These are phyloP conservation scores for Combretum micranthum DNA, from an alignment of 345 rosid genomes.

Conservation along the genomic window DNA sequence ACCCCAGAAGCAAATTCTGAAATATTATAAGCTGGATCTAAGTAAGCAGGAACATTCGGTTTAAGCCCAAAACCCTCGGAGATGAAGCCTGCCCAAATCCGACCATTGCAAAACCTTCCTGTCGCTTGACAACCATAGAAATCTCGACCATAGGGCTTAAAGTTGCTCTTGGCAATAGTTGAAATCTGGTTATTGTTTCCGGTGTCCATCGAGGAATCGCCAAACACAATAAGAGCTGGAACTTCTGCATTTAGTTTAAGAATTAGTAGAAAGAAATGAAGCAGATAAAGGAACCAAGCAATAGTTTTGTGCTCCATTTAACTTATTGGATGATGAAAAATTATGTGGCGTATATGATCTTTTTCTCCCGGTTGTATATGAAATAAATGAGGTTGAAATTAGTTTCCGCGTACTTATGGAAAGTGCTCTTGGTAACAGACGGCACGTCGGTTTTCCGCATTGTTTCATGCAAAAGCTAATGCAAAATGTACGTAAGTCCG, in stretches of 20 bases:
- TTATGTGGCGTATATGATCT: not conserved
- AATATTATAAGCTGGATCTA: slow-evolving; percentile 57
- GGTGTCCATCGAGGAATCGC: slow-evolving; percentile 72
- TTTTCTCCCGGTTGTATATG: not conserved
- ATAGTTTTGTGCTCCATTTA: slow-evolving; percentile 25
- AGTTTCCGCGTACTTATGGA: not conserved
- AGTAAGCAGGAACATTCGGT: slow-evolving; percentile 60
- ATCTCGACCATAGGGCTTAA: slow-evolving; percentile 74
- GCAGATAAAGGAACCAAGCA: slow-evolving; percentile 15
- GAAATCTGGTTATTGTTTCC: slow-evolving; percentile 78
- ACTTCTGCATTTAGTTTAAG: slow-evolving; percentile 27
- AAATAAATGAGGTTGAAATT: not conserved
- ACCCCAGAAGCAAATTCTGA: slow-evolving; percentile 73
- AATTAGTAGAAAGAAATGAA: slow-evolving; percentile 26
- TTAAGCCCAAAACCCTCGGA: slow-evolving; percentile 72
- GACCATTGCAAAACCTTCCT: slow-evolving; percentile 71
- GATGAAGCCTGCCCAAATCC: slow-evolving; percentile 62
- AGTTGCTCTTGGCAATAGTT: slow-evolving; percentile 63
- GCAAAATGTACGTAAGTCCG: too few relatives aligned
- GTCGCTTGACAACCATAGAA: slow-evolving; percentile 55
- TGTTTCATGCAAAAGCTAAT: too few relatives aligned
- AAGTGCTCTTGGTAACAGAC: not conserved
- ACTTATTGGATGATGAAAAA: too few relatives aligned
- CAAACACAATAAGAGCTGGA: slow-evolving; percentile 64
- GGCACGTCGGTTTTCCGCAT: too few relatives aligned